A percentile compares a stretch with the other conserved stretches of the same genome.
phyloP scores from a whole-genome alignment of 345 rosid species.

The Capsella bursapastoris region DNA sequence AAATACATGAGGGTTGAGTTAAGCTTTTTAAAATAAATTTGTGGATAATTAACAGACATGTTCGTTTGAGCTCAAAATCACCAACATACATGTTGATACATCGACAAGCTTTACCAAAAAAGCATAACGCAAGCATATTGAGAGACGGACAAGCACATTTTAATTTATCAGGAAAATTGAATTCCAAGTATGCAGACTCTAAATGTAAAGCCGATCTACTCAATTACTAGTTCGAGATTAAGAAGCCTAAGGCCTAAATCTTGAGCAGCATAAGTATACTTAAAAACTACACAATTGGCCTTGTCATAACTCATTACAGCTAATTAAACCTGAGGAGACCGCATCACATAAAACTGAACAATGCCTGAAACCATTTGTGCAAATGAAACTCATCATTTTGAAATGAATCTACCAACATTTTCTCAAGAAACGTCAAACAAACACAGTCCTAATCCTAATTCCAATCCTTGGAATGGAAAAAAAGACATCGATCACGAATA shows the following conservation, averaged over 20 bases:
- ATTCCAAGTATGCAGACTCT: not conserved
- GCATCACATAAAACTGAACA: constrained; percentile 4
- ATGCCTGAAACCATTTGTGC: not conserved
- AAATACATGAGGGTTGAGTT: not conserved
- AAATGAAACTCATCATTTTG: not conserved
- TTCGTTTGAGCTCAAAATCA: not conserved
- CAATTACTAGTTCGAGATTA: not conserved
- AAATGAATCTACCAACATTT: not conserved
- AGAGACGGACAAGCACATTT: not conserved
- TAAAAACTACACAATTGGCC: not conserved
- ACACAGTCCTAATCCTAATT: not conserved
- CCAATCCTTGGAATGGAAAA: not conserved
- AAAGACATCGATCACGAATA: too few relatives aligned
- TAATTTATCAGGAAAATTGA: too few relatives aligned
- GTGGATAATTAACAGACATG: not conserved
- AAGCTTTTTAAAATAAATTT: not conserved
- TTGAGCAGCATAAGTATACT: not conserved
- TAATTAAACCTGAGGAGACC: constrained; percentile 9
- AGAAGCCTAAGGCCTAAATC: constrained; percentile 4
- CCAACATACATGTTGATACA: not conserved
- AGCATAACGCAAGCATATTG: not conserved
- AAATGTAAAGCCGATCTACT: not conserved
- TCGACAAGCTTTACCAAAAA: constrained; percentile 2
- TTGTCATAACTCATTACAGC: not conserved
- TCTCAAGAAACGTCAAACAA: not conserved